Base-by-base conservation (phyloP, 2,329 filamentous ascomycete species). In the Sphaerulina populicola region DNA sequence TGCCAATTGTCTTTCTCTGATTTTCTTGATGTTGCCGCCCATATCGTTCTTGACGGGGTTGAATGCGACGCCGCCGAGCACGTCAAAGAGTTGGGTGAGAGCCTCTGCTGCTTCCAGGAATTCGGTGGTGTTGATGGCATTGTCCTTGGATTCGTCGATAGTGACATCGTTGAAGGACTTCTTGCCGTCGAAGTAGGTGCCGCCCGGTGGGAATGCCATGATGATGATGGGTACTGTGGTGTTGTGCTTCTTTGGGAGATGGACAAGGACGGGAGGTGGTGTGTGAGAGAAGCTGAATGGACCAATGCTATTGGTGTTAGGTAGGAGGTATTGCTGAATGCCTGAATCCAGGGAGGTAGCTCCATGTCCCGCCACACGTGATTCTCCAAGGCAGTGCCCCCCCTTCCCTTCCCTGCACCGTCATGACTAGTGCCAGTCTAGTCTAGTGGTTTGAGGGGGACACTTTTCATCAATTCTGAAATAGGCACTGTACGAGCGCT, bases 61-160 rank as follows among this genome's bases (percentile, higher is more conserved):
- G 73, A 98, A 97, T 58, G 90, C 89, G 31, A 85, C 80, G 40
- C 75, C 77, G 47, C 79, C 79, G 27, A 83, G 71, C 37, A 81
- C 71, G 67, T 83, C 81, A 66, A 97, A 97, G 56, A 98, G 81
- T 56, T 82, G 86, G 47, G 85, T 86, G 69, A 97, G 73, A 51
- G 86, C 83, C 78, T 96, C 89, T 47, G 88, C 80, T 52, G 93
- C 93, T 60, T 94, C 86, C 58, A 97, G 84, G 72, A 97, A 98
- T 69, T 94, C 82, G 52, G 79, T 80, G 42, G 93, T 97, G 49
- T 81, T 73, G 64, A 97, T 82, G 55, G 82, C 85, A 74, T 88
- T 85, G 71, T 82, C 83, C 61, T 86, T 84, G 60, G 78, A 77
- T 56, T 78, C 75, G 63, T 88, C 80, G 62, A 95, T 71, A 11